These are phyloP conservation scores for Helichrysum umbraculigerum DNA, from an alignment of 129 eudicot genomes.

Conservation along the genomic window DNA sequence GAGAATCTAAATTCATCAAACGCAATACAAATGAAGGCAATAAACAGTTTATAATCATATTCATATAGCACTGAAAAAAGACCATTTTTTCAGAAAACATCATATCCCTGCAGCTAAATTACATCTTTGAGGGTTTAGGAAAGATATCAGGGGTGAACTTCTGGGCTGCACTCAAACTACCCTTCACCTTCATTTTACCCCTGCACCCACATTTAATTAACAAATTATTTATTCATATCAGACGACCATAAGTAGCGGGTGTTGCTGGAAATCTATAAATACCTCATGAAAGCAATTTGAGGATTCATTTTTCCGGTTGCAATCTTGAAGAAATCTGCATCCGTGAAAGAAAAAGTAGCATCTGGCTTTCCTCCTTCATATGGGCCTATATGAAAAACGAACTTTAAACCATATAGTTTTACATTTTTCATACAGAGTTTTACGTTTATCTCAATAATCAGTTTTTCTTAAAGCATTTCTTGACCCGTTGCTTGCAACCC, in stretches of 20 bases:
- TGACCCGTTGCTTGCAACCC: too few species aligned
- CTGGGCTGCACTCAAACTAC: conserved; percentile 75
- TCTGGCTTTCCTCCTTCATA: conserved; percentile 91
- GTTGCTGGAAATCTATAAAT: conserved; percentile 24
- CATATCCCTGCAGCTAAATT: conserved; percentile 13
- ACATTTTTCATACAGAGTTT: too few species aligned
- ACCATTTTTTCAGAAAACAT: not conserved
- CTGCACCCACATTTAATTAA: conserved; percentile 23
- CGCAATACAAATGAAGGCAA: not conserved
- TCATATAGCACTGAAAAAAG: not conserved
- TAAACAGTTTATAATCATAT: not conserved
- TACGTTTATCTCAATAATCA: too few species aligned
- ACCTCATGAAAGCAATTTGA: conserved; percentile 42
- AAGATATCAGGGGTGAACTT: conserved; percentile 83
- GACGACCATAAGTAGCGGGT: not conserved
- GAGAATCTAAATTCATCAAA: not conserved
- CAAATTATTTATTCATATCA: not conserved
- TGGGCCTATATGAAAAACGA: conserved; percentile 39
- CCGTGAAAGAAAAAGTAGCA: conserved; percentile 88
- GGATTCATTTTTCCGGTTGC: conserved; percentile 49
- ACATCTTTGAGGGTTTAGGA: conserved; percentile 75
- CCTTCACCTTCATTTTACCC: conserved; percentile 79
- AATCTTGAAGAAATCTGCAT: conserved; percentile 66
- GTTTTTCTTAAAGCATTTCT: too few species aligned
- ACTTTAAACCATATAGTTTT: too few species aligned